A percentile compares a stretch with the other conserved stretches of the same genome.
phyloP scores from a whole-genome alignment of 805 yeast species.

The Isabelozyma rhagii region DNA sequence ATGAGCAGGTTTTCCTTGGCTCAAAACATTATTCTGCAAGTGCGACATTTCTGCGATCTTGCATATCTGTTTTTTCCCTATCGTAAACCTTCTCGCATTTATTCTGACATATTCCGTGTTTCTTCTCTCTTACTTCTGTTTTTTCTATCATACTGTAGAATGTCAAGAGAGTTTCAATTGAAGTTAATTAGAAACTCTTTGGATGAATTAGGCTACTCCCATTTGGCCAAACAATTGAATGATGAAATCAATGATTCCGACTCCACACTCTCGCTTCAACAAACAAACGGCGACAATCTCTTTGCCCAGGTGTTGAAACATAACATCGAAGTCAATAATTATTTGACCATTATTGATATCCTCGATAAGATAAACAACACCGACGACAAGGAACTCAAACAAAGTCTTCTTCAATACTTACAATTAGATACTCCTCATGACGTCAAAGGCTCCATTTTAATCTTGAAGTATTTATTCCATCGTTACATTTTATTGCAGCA shows the following conservation, averaged over 20 bases:
- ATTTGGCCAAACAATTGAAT: background rate
- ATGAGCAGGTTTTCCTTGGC: no score
- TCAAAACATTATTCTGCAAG: no score
- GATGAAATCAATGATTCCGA: background rate
- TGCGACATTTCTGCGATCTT: no score
- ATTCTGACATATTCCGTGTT: no score
- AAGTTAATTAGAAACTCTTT: background rate
- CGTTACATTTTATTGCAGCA: background rate
- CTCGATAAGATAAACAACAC: background rate
- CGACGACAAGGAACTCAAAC: background rate
- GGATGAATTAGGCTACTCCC: background rate
- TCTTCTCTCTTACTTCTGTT: background rate
- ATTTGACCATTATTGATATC: background rate
- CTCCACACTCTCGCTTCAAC: background rate
- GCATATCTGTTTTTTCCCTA: no score
- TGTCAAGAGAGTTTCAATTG: constrained; percentile 1
- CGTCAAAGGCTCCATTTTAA: background rate
- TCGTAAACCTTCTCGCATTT: no score
- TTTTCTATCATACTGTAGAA: background rate
- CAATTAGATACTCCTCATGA: background rate
- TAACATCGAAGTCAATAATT: background rate
- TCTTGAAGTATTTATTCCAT: background rate
- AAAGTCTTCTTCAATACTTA: background rate
- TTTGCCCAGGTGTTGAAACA: background rate
- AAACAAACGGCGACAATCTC: background rate